These are phyloP conservation scores for Linderniella brevidens DNA, from an alignment of 257 asterid species.

Conservation along the genomic window DNA sequence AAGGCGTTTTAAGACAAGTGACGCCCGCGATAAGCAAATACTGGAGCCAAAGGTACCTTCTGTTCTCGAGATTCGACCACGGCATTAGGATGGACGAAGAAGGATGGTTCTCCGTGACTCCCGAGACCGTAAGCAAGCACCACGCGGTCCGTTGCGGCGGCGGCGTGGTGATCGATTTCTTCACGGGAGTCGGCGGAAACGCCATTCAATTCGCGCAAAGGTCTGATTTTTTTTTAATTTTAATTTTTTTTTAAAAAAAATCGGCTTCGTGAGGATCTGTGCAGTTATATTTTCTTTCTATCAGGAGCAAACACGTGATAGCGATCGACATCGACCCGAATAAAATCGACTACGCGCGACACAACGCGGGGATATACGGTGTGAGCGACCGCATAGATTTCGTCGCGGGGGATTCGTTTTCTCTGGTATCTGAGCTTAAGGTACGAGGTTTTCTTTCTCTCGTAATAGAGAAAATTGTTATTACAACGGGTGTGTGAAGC, in stretches of 20 bases:
- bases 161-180: constrained; percentile 56
- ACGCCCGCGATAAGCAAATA: constrained; percentile 55
- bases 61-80: constrained; percentile 60
- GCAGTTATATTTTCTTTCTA: constrained; percentile 7
- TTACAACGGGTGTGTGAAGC: not conserved
- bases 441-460: constrained; percentile 15
- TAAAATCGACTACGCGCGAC: constrained; percentile 59
- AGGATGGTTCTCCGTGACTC: constrained; percentile 98
- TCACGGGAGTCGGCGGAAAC: constrained; percentile 93
- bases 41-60: constrained; percentile 67
- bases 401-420: constrained; percentile 57
- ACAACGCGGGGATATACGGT: constrained; percentile 77
- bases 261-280: not conserved
- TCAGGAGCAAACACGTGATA: constrained; percentile 74
- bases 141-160: constrained; percentile 77
- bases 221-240: constrained; percentile 18
- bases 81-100: constrained; percentile 93
- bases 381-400: constrained; percentile 66
- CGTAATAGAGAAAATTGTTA: not conserved
- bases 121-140: constrained; percentile 72
- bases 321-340: constrained; percentile 84
- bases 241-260: not conserved
- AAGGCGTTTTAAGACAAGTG: constrained; percentile 24
- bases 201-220: constrained; percentile 81
- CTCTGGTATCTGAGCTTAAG: constrained; percentile 59